Evolutionary conservation across 2,329 filamentous ascomycete genomes (phyloP).

Genomic region (Colletotrichum zoysiae): DNA sequence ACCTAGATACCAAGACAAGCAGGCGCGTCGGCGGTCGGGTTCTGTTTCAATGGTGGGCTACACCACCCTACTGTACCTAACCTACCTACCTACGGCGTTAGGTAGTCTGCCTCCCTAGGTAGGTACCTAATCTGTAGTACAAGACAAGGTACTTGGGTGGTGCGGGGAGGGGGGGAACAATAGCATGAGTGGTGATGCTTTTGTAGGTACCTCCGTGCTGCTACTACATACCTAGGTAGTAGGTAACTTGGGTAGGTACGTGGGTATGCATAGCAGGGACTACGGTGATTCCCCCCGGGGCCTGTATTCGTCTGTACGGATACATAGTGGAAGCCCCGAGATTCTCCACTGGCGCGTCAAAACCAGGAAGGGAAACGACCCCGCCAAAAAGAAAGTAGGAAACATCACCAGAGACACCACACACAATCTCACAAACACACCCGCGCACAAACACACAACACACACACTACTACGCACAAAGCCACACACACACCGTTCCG

Average conservation of each 20-base stretch:
- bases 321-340: not conserved
- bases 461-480: not conserved
- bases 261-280: no score
- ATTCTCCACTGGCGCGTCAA: constrained; percentile 33
- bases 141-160: no score
- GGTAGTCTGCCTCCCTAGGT: not conserved
- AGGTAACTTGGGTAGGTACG: no score
- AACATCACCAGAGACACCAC: constrained; percentile 36
- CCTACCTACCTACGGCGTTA: no score
- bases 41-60: constrained; percentile 9
- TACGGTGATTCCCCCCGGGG: no score
- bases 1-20: not conserved
- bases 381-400: constrained; percentile 40
- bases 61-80: not conserved
- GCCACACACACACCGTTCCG: not conserved
- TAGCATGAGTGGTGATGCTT: not conserved
- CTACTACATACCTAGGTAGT: not conserved
- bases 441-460: not conserved
- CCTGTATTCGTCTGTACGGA: no score
- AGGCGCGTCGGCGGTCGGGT: not conserved
- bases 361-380: constrained; percentile 35
- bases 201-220: not conserved
- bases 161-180: no score
- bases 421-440: constrained; percentile 22
- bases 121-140: no score